Evolutionary conservation across 192 early-diverging fungal species (phyloP).

Genomic region (Lobulomyces angularis): DNA sequence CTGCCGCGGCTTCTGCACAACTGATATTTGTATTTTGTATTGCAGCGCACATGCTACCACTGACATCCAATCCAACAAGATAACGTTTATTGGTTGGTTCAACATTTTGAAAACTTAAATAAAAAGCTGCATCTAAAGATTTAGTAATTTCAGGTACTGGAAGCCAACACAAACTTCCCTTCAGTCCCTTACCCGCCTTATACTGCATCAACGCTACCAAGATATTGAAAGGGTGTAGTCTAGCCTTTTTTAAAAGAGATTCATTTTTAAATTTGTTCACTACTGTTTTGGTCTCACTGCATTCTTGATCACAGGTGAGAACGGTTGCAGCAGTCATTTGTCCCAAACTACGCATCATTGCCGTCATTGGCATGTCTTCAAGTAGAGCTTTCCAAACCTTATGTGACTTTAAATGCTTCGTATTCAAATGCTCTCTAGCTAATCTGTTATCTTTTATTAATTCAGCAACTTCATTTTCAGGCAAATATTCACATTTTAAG

Average conservation of each 20-base stretch:
- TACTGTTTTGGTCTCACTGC: conserved; percentile 4
- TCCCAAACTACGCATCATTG: conserved; percentile 14
- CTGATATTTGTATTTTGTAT: not conserved
- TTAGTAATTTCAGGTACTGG: conserved; percentile 3
- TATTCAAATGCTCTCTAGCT: conserved; percentile 14
- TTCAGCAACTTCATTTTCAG: conserved; percentile 6
- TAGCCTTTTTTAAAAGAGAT: conserved; percentile 7
- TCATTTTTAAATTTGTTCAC: not conserved
- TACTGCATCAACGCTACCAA: conserved; percentile 12
- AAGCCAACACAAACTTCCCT: conserved; percentile 12
- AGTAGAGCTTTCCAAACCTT: conserved; percentile 12
- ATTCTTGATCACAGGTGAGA: conserved; percentile 3
- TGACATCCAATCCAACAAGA: conserved; percentile 15
- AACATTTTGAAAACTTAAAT: conserved; percentile 10
- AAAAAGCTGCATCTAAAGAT: conserved; percentile 13
- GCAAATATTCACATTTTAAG: not conserved
- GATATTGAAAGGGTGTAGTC: conserved; percentile 17
- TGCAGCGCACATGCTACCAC: conserved; percentile 11
- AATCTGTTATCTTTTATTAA: conserved; percentile 5
- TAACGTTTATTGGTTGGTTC: conserved; percentile 9
- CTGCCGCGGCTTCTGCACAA: conserved; percentile 5
- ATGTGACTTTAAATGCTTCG: conserved; percentile 5
- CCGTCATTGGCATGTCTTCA: conserved; percentile 13
- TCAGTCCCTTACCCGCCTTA: conserved; percentile 3
- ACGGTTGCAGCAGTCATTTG: conserved; percentile 8